A percentile compares a stretch with the other conserved stretches of the same genome.
Evolutionary conservation across 805 yeast species (phyloP).

Genomic region (Hagleromyces aurorensis): DNA sequence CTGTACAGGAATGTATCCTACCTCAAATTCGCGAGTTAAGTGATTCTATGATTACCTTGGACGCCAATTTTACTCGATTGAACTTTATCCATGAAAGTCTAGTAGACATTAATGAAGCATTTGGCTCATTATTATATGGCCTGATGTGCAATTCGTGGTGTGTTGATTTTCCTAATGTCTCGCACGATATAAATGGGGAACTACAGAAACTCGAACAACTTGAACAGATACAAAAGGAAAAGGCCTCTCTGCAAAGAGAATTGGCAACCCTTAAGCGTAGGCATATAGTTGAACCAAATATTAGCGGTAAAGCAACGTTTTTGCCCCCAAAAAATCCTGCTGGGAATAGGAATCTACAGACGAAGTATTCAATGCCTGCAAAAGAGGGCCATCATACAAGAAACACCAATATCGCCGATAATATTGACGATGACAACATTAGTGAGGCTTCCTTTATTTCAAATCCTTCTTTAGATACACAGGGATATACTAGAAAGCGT

Average conservation of each 20-base stretch:
- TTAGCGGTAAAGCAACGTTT: too few species aligned
- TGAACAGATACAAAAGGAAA: constrained; percentile 16
- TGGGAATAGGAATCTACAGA: too few species aligned
- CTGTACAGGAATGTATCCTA: constrained; percentile 32
- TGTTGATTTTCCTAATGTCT: constrained; percentile 48
- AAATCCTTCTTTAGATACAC: constrained; percentile 18
- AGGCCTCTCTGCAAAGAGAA: constrained; percentile 9
- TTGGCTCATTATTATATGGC: constrained; percentile 72
- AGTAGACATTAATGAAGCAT: constrained; percentile 64
- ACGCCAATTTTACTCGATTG: constrained; percentile 48
- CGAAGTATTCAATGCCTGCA: background rate
- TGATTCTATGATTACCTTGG: constrained; percentile 48
- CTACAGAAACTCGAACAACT: constrained; percentile 15
- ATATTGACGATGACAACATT: constrained; percentile 18
- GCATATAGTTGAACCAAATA: too few species aligned
- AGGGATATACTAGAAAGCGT: constrained; percentile 3
- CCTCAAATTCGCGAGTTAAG: constrained; percentile 39
- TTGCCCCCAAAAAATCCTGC: too few species aligned
- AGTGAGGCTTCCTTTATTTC: constrained; percentile 31
- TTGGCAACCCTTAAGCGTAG: constrained; percentile 5
- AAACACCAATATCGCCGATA: background rate
- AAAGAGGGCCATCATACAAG: background rate
- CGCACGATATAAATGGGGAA: constrained; percentile 24
- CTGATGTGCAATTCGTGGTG: constrained; percentile 83
- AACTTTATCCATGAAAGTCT: constrained; percentile 55